Evolutionary conservation across 2,329 filamentous ascomycete species (phyloP), one percentile per base, ranked within the genome.

Genomic region (Fusarium stilboides): DNA sequence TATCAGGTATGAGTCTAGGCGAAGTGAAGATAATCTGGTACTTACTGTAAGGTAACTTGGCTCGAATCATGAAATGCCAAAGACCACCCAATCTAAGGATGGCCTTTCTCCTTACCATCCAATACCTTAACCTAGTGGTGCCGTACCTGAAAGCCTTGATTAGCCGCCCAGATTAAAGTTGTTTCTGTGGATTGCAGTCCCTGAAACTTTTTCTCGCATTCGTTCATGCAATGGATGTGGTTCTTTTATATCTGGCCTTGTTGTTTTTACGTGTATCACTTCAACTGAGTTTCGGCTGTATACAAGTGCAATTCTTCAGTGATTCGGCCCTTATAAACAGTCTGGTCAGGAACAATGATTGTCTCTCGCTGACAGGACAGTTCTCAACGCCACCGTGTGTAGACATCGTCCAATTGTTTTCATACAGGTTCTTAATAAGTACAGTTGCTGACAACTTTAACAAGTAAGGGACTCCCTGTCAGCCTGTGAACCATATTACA

Each of bases 341-440:
- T 57, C 50, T 63, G 47, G 36, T 31, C 26, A 63, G 49, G 60
- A 39, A 46, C 57, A 63, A 14, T 20, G n/a, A 39, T 28, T 44
- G 19, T 57, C 28, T 49, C 6, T 26, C 37, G 10, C 36, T 60
- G 17, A 17, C 26, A 63, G 45, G 28, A 13, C 28, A 52, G 22
- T 45, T 17, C 34, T 36, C 31, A n/a, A 40, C 24, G 22, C 59
- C 22, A 58, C 34, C 50, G 39, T 14, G n/a, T 22, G 37, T 34
- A 24, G 34, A 31, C 13, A 31, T 31, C 28, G 13, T 31, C 28
- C 28, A 31, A 31, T 31, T 31, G 28, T 31, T 3, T 31, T 10
- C 28, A 31, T 31, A 31, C 26, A 13, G 10, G 10, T 31, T 13
- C 28, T 13, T 24, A 24, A n/a, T 9, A 13, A 31, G 28, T 31